Percentiles rank a stretch among this genome's conserved stretches.
Evolutionary conservation across 73 alveolate genomes (phyloP).

Genomic region (Diophrys sp.): DNA sequence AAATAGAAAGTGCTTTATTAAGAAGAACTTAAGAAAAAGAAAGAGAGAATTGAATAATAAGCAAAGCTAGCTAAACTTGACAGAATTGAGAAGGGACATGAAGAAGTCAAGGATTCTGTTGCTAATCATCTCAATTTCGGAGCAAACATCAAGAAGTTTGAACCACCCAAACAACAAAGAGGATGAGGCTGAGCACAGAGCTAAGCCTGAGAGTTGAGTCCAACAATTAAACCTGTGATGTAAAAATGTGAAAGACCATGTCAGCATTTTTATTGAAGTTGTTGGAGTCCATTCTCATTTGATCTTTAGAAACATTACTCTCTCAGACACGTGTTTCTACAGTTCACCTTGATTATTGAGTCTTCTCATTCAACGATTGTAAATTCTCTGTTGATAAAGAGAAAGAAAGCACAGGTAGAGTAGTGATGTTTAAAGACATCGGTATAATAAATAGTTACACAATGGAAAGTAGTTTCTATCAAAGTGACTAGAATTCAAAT

Average conservation of each 20-base stretch:
- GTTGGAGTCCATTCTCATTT: too few relatives aligned
- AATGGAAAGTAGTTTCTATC: conserved; percentile 56
- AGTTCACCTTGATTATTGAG: too few relatives aligned
- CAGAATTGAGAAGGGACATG: conserved; percentile 31
- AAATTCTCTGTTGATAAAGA: conserved; percentile 52
- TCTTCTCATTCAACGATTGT: conserved; percentile 51
- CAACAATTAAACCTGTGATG: too few relatives aligned
- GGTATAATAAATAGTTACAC: conserved; percentile 53
- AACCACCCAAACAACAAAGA: conserved; percentile 46
- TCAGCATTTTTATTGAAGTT: too few relatives aligned
- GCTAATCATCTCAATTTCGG: conserved; percentile 55
- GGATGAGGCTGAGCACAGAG: conserved; percentile 27
- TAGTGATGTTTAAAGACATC: conserved; percentile 57
- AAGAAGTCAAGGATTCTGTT: conserved; percentile 37
- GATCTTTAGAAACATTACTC: too few relatives aligned
- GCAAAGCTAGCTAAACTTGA: conserved; percentile 21
- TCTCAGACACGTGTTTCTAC: too few relatives aligned
- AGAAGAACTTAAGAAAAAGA: conserved; percentile 27
- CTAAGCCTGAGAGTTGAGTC: background rate
- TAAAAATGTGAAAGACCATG: too few relatives aligned
- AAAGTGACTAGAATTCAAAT: too few relatives aligned
- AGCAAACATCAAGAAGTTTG: conserved; percentile 45
- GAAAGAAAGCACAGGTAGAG: conserved; percentile 62
- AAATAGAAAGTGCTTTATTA: background rate
- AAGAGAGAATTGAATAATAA: conserved; percentile 22